Percentiles rank a stretch among this genome's conserved stretches.
phyloP scores from a whole-genome alignment of 2,329 filamentous ascomycete species.

The Nakataea oryzae region DNA sequence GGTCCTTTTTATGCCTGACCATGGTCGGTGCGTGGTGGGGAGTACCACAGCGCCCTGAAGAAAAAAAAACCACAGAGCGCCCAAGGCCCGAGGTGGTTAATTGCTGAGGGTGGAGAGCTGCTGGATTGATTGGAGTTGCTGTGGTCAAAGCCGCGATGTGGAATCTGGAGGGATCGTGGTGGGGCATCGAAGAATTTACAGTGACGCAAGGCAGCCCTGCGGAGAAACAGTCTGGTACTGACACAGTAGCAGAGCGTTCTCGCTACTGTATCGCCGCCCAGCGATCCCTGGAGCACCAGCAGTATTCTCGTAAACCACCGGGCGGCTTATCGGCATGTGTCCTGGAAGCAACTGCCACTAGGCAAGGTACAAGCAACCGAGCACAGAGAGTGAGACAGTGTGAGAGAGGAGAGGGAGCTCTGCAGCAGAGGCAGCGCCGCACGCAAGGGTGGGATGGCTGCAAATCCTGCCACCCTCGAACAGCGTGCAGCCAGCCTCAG shows the following conservation, averaged over 20 bases:
- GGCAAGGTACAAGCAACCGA: too few relatives aligned
- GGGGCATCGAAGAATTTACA: not conserved
- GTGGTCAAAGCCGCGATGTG: not conserved
- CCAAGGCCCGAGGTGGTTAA: not conserved
- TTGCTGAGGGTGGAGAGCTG: too few relatives aligned
- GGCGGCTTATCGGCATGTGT: too few relatives aligned
- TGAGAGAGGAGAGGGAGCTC: too few relatives aligned
- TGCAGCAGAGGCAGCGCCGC: too few relatives aligned
- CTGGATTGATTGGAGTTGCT: not conserved
- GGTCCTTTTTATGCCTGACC: constrained; percentile 96
- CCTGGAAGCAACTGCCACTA: too few relatives aligned
- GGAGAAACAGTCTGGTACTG: too few relatives aligned
- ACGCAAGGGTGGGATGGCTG: not conserved
- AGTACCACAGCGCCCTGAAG: too few relatives aligned
- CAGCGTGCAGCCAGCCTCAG: not conserved
- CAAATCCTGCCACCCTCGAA: not conserved
- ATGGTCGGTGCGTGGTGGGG: constrained; percentile 40
- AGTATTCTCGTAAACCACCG: not conserved
- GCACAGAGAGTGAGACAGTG: too few relatives aligned
- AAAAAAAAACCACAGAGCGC: not conserved
- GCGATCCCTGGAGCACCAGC: too few relatives aligned
- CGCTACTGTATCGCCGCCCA: not conserved
- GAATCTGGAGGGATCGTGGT: not conserved
- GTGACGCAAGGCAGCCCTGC: too few relatives aligned
- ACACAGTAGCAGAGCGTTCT: rapidly evolving